Evolutionary conservation across 2,329 filamentous ascomycete species (phyloP).

Genomic region (Leptographium radiaticola): DNA sequence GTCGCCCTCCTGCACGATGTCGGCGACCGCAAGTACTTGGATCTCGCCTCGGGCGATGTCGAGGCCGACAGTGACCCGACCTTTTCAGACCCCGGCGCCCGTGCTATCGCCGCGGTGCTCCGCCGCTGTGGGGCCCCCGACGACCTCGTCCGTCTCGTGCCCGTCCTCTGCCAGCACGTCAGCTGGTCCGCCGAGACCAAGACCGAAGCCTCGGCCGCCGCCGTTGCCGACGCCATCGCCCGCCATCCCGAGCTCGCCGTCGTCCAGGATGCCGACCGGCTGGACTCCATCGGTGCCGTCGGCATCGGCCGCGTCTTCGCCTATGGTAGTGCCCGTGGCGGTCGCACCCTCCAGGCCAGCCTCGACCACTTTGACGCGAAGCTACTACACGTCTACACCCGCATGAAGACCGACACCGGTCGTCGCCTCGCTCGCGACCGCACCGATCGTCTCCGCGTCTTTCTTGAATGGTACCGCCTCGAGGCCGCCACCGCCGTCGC

Average conservation of each 20-base stretch:
- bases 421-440: slow-evolving; percentile 37
- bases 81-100: slow-evolving; percentile 3
- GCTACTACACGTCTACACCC: slow-evolving; percentile 48
- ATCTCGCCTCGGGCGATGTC: slow-evolving; percentile 36
- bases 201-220: slow-evolving; percentile 50
- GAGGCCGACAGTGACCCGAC: slow-evolving; percentile 46
- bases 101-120: slow-evolving; percentile 7
- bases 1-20: slow-evolving; percentile 76
- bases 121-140: slow-evolving; percentile 37
- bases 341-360: slow-evolving; percentile 43
- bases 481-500: slow-evolving; percentile 23
- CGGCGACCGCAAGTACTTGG: slow-evolving; percentile 66
- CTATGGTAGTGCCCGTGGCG: slow-evolving; percentile 53
- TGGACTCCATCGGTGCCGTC: slow-evolving; percentile 83
- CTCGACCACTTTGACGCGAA: slow-evolving; percentile 70
- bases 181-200: slow-evolving; percentile 64
- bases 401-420: slow-evolving; percentile 52
- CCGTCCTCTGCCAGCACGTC: slow-evolving; percentile 51
- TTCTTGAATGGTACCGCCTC: slow-evolving; percentile 46
- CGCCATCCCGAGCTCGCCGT: slow-evolving; percentile 63
- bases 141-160: slow-evolving; percentile 30
- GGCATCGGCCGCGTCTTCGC: slow-evolving; percentile 70
- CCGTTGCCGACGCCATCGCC: slow-evolving; percentile 47
- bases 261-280: slow-evolving; percentile 82
- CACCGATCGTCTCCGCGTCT: slow-evolving; percentile 36